Percentiles rank a stretch among this genome's conserved stretches.
Conservation (phyloP, 345 rosid species). For the Brassica incana region DNA sequence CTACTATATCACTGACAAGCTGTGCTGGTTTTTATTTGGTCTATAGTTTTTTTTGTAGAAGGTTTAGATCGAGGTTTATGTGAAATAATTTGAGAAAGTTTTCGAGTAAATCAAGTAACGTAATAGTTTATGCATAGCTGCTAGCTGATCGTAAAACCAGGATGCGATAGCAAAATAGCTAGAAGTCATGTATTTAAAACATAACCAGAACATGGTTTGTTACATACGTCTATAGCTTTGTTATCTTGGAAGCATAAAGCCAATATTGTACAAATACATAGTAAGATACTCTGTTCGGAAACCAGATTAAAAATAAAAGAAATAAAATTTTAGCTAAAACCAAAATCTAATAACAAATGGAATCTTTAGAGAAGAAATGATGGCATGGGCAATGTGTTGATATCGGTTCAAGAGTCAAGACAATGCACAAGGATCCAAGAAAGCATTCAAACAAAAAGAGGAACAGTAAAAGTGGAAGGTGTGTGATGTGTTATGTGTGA, state of each 20-base stretch:
- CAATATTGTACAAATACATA: too few relatives aligned
- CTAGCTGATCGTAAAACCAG: not conserved
- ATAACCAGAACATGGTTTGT: not conserved
- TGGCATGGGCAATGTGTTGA: constrained; percentile 23
- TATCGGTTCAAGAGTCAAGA: constrained; percentile 22
- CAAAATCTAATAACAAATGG: constrained; percentile 10
- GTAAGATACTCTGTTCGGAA: not conserved
- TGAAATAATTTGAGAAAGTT: not conserved
- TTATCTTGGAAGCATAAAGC: not conserved
- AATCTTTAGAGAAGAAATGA: constrained; percentile 24
- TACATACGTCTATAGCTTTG: not conserved
- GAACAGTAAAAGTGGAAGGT: constrained; percentile 26
- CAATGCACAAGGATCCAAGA: constrained; percentile 31
- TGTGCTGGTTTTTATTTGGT: not conserved
- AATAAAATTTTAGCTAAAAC: not conserved
- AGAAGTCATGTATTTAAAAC: not conserved
- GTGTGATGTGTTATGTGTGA: too few relatives aligned
- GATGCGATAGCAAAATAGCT: not conserved
- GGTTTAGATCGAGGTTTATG: not conserved
- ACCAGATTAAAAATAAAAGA: not conserved
- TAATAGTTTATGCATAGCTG: not conserved
- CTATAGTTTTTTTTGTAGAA: not conserved
- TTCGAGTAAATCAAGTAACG: not conserved
- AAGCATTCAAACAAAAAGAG: not conserved
- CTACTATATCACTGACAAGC: not conserved